Evolutionary conservation across 148 eudicot genomes (phyloP).

Genomic region (Chenopodium suecicum): DNA sequence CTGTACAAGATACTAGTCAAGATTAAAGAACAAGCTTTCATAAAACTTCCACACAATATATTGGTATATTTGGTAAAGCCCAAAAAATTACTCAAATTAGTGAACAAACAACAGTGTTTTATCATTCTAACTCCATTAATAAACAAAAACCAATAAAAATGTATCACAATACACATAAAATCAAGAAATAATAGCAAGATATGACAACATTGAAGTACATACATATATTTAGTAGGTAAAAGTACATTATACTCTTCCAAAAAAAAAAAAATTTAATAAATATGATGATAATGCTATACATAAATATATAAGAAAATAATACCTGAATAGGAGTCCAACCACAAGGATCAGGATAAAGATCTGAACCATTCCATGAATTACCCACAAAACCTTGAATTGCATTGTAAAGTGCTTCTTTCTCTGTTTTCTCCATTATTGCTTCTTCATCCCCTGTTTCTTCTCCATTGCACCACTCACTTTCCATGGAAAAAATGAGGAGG

Average conservation of each 20-base stretch:
- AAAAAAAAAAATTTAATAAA: neutral
- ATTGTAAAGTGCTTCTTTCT: conserved; percentile 63
- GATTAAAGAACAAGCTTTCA: neutral
- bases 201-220: conserved; percentile 4
- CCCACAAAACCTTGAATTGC: conserved; percentile 89
- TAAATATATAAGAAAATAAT: neutral
- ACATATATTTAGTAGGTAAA: neutral
- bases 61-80: neutral
- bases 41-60: neutral
- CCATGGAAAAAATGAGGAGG: conserved; percentile 29
- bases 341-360: conserved; percentile 92
- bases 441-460: conserved; percentile 35
- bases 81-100: neutral
- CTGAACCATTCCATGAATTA: conserved; percentile 79
- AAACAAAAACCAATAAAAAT: neutral
- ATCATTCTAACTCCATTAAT: neutral
- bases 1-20: neutral
- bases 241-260: neutral
- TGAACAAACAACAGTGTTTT: neutral
- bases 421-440: conserved; percentile 62
- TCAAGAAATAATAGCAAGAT: conserved; percentile 7
- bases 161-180: neutral
- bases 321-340: conserved; percentile 98
- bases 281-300: neutral
- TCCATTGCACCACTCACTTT: conserved; percentile 35